Conservation (phyloP, 1,139 yeast species). For the Hansenula anomala region DNA sequence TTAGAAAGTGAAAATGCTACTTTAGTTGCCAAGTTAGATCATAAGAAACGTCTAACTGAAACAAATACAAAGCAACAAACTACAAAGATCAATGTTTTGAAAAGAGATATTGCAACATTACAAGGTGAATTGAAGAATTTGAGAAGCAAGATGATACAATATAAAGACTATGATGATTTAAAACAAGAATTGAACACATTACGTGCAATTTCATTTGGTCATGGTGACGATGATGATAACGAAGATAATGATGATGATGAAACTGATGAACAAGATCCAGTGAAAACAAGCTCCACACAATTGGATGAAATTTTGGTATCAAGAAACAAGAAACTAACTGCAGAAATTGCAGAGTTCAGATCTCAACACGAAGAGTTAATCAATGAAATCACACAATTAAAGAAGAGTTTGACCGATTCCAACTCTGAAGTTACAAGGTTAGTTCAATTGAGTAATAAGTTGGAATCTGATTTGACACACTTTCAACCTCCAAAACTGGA, state of each 20-base stretch:
- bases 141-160: slow-evolving; percentile 36
- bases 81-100: slow-evolving; percentile 28
- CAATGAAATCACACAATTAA: slow-evolving; percentile 19
- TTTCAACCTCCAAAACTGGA: slow-evolving; percentile 40
- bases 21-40: slow-evolving; percentile 59
- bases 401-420: slow-evolving; percentile 24
- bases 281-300: slow-evolving; percentile 22
- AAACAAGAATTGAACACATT: slow-evolving; percentile 70
- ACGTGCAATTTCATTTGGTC: slow-evolving; percentile 70
- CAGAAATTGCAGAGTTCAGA: slow-evolving; percentile 29
- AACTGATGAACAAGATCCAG: slow-evolving; percentile 8
- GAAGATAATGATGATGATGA: slow-evolving; percentile 33
- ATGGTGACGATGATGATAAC: slow-evolving; percentile 31
- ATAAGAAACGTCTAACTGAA: slow-evolving; percentile 24
- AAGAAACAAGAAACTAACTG: slow-evolving; percentile 39
- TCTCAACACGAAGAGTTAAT: slow-evolving; percentile 22
- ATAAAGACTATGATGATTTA: slow-evolving; percentile 69
- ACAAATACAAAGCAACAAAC: slow-evolving; percentile 22
- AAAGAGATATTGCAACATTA: slow-evolving; percentile 32
- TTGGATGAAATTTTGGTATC: slow-evolving; percentile 35
- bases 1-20: slow-evolving; percentile 65
- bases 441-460: slow-evolving; percentile 46
- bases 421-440: slow-evolving; percentile 34
- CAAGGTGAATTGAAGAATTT: slow-evolving; percentile 45
- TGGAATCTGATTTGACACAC: slow-evolving; percentile 72